Evolutionary conservation across 2,329 filamentous ascomycete genomes (phyloP).

Genomic region (Aspergillus quadricinctus): DNA sequence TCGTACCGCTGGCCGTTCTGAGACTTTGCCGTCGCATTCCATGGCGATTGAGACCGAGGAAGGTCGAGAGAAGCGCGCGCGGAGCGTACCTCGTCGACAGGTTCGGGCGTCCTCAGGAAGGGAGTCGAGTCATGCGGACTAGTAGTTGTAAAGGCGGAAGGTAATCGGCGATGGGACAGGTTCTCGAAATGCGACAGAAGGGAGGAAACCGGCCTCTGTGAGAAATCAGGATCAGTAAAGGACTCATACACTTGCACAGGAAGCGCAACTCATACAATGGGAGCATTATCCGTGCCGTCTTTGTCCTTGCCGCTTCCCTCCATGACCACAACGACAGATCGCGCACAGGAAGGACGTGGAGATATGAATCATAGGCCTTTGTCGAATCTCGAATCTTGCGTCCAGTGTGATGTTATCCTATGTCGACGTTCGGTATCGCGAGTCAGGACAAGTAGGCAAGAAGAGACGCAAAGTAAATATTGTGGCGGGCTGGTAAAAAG

Average conservation of each 20-base stretch:
- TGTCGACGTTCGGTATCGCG: background rate
- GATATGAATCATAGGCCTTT: conserved; percentile 28
- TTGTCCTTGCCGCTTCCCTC: conserved; percentile 30
- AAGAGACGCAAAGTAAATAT: background rate
- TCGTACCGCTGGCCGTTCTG: conserved; percentile 17
- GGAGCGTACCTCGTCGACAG: conserved; percentile 26
- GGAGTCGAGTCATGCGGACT: conserved; percentile 27
- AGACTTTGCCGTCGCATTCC: conserved; percentile 24
- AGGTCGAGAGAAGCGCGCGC: conserved; percentile 41
- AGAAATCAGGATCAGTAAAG: conserved; percentile 10
- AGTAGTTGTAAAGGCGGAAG: conserved; percentile 20
- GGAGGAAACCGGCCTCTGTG: conserved; percentile 46
- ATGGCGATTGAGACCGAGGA: conserved; percentile 37
- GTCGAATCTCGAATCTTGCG: background rate
- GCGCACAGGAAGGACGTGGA: conserved; percentile 17
- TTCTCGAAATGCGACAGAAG: conserved; percentile 47
- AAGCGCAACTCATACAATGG: conserved; percentile 29
- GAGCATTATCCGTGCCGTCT: conserved; percentile 33
- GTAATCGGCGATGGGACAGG: conserved; percentile 35
- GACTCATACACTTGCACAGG: conserved; percentile 7
- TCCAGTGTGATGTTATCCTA: background rate
- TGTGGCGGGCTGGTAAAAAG: background rate
- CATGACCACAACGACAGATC: conserved; percentile 30
- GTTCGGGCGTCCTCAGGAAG: conserved; percentile 29
- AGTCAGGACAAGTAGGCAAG: background rate